Percentiles rank a stretch among this genome's conserved stretches.
Conservation (phyloP, 139 green algal species). For the Trebouxia sp. region DNA sequence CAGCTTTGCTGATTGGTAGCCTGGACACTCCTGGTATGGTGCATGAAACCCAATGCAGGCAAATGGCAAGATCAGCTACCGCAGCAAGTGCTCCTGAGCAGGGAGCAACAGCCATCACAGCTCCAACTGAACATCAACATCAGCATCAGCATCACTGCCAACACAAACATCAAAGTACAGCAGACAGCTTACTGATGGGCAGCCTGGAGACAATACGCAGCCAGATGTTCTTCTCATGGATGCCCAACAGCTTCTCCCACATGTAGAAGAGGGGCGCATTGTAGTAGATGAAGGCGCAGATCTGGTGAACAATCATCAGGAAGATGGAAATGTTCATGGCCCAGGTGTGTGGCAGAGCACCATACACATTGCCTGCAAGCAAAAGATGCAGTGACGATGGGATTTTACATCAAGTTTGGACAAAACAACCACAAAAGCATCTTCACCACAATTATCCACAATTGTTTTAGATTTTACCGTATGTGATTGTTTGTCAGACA, state of each 20-base stretch:
- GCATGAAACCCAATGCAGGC: too few relatives aligned
- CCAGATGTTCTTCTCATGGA: background rate
- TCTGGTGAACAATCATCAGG: slow-evolving; percentile 24
- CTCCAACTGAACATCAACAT: background rate
- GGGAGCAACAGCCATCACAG: background rate
- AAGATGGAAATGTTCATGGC: slow-evolving; percentile 21
- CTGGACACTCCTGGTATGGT: too few relatives aligned
- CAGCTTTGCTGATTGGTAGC: too few relatives aligned
- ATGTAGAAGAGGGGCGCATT: slow-evolving; percentile 20
- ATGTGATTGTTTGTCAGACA: too few relatives aligned
- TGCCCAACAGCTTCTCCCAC: background rate
- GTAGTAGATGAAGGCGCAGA: slow-evolving; percentile 23
- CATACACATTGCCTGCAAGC: slow-evolving; percentile 30
- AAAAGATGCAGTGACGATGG: too few relatives aligned
- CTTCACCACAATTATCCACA: too few relatives aligned
- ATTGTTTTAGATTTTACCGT: background rate
- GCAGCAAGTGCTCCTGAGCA: background rate
- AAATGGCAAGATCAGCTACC: background rate
- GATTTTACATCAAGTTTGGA: too few relatives aligned
- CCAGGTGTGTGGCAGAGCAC: background rate
- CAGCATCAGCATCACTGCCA: background rate
- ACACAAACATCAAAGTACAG: background rate
- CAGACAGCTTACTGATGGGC: slow-evolving; percentile 7
- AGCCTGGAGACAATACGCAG: background rate
- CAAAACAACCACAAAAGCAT: too few relatives aligned